Conservation (phyloP, 2,329 filamentous ascomycete genomes). For the Penicillium sp. region DNA sequence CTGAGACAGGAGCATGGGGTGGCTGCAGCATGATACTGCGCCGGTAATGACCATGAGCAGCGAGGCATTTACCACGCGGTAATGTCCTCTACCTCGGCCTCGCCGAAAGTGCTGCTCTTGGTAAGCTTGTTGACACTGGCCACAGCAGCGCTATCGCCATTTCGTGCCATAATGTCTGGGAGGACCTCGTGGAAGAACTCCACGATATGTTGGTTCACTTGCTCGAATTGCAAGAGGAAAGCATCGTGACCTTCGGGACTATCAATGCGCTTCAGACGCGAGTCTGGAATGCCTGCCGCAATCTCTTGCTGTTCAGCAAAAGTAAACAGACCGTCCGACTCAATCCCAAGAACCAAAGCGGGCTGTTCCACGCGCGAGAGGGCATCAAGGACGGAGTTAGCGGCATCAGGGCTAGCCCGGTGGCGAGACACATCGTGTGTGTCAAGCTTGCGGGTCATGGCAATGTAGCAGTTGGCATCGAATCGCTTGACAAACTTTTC, state of each 20-base stretch:
- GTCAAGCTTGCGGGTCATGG: conserved; percentile 96
- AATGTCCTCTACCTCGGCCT: conserved; percentile 95
- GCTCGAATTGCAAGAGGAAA: conserved; percentile 94
- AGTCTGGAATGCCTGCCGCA: conserved; percentile 77
- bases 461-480: conserved; percentile 98
- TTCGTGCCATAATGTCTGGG: conserved; percentile 81
- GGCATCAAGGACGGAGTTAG: conserved; percentile 68
- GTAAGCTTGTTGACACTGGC: conserved; percentile 65
- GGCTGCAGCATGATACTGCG: conserved; percentile 33
- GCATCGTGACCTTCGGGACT: conserved; percentile 95
- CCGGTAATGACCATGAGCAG: conserved; percentile 18
- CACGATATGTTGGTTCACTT: conserved; percentile 87
- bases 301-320: conserved; percentile 96
- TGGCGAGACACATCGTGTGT: conserved; percentile 91
- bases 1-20: conserved; percentile 23
- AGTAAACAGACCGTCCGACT: conserved; percentile 94
- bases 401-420: conserved; percentile 54
- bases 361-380: conserved; percentile 85
- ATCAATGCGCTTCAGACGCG: conserved; percentile 82
- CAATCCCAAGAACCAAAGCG: conserved; percentile 87
- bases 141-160: conserved; percentile 56
- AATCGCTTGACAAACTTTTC: conserved; percentile 96
- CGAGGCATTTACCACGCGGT: conserved; percentile 74
- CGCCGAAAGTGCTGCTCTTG: conserved; percentile 91
- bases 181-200: conserved; percentile 81